These are phyloP conservation scores for Saccharomycopsis fodiens DNA, from an alignment of 805 yeast genomes.

Conservation along the genomic window DNA sequence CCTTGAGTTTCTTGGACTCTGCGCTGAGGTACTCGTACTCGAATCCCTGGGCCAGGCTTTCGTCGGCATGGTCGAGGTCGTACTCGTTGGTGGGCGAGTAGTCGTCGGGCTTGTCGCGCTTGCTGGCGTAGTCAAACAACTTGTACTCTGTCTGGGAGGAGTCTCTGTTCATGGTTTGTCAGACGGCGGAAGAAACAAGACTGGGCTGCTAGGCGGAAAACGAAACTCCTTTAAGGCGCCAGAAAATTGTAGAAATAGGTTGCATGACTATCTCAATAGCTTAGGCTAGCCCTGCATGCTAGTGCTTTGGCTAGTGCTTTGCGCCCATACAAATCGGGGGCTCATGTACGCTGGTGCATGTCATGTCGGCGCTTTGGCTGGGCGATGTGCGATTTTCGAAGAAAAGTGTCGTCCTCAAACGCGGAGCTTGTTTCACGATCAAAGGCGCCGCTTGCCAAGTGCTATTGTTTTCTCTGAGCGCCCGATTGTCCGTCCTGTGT, in stretches of 20 bases:
- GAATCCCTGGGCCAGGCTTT: neutral
- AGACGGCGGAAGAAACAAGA: too few species aligned
- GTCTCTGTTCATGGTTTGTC: neutral
- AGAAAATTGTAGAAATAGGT: too few species aligned
- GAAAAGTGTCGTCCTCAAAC: too few species aligned
- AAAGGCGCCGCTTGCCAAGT: too few species aligned
- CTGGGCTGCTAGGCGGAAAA: too few species aligned
- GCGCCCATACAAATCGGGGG: neutral
- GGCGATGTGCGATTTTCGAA: too few species aligned
- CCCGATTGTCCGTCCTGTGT: too few species aligned
- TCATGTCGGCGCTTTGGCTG: too few species aligned
- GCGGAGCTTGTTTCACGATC: too few species aligned
- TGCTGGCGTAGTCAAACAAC: neutral
- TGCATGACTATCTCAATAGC: neutral
- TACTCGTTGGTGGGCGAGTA: neutral
- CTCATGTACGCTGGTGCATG: neutral
- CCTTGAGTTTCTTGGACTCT: conserved; percentile 9
- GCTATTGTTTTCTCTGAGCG: too few species aligned
- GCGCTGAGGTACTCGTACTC: conserved; percentile 3
- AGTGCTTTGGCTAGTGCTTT: neutral
- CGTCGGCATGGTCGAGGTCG: neutral
- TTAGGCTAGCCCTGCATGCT: neutral
- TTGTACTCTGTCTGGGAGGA: neutral
- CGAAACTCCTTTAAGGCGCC: too few species aligned
- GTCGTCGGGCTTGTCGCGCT: neutral